Percentiles rank a stretch among this genome's conserved stretches.
Conservation (phyloP, 208 protist species). For the Novymonas esmeraldas region DNA sequence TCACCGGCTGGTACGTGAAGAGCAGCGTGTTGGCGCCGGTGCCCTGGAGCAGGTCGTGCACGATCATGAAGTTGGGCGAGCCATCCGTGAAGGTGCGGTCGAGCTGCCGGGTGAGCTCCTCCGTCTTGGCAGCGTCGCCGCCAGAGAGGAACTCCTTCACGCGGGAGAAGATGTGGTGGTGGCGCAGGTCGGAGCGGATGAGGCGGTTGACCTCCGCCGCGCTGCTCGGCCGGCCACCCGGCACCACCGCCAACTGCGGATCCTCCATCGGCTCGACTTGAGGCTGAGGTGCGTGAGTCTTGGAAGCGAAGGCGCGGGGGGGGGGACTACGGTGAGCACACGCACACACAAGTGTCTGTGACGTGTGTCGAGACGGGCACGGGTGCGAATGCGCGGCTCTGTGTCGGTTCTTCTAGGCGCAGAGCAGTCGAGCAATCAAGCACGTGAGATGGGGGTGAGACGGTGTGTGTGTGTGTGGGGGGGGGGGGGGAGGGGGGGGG, state of each 20-base stretch:
- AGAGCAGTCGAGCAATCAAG: no score
- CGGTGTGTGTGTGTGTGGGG: background rate
- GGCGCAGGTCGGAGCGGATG: constrained; percentile 76
- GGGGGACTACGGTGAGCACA: background rate
- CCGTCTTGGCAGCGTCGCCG: constrained; percentile 59
- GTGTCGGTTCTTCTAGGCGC: no score
- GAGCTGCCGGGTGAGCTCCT: constrained; percentile 72
- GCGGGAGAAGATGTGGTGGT: constrained; percentile 88
- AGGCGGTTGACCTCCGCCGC: constrained; percentile 23
- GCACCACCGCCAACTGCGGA: background rate
- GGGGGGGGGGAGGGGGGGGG: background rate
- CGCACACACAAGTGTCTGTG: no score
- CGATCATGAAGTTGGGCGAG: constrained; percentile 83
- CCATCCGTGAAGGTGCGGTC: constrained; percentile 82
- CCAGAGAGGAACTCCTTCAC: constrained; percentile 88
- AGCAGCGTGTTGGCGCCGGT: constrained; percentile 74
- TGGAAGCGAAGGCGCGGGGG: background rate
- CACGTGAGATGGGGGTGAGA: background rate
- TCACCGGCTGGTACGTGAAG: constrained; percentile 83
- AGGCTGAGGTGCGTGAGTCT: background rate
- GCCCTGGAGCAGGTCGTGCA: constrained; percentile 87
- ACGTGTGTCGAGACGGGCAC: no score
- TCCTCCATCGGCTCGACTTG: constrained; percentile 15
- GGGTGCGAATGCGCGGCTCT: no score
- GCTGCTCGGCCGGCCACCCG: background rate